Base-by-base conservation (phyloP, 148 eudicot species). In the Fagopyrum esculentum region DNA sequence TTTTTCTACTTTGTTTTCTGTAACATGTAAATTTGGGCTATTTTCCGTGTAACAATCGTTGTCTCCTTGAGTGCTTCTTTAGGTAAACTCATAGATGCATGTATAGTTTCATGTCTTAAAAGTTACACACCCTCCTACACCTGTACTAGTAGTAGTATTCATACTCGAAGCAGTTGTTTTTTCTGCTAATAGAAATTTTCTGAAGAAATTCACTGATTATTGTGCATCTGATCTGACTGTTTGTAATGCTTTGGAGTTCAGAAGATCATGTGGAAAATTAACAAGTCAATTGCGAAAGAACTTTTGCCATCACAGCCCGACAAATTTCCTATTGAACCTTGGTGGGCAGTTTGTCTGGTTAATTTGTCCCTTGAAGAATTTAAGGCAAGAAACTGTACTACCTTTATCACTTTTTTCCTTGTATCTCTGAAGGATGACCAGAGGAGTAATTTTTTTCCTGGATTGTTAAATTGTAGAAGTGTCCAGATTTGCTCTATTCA, bases 291-390 rank as follows among this genome's bases (percentile, higher is more conserved):
- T 73, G 98, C 93, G 40, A 95, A 90, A 84, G 98, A 95, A 83
- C 87, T 87, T 78, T 80, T 95, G 85, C 98, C 98, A 12, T 81
- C 85, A 73, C 90, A 90, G 71, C 96, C 98, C 44, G 98, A 87
- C 81, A 92, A 92, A 77, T 87, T 95, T 80, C 81, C 79, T 35
- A 87, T 92, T 69, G 98, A 95, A 78, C 97, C 97, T 72, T 95
- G 98, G 98, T 95, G 98, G 98, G 97, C 92, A 81, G 97, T 95
- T 78, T 91, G 93, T 83, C 89, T 95, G 43, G 98, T 95, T 79
- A 95, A 95, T 81, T 95, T 95, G 76, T 92, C 98, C 72, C 82
- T 95, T 64, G 98, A 95, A 85, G 98, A 95, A 84, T 95, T 92
- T 79, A 95, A 92, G 96, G 98, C 90, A 72, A 86, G 81, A 13